Evolutionary conservation across 1,284 basidiomycete species (phyloP).

Genomic region (Sphagnurus paluster): DNA sequence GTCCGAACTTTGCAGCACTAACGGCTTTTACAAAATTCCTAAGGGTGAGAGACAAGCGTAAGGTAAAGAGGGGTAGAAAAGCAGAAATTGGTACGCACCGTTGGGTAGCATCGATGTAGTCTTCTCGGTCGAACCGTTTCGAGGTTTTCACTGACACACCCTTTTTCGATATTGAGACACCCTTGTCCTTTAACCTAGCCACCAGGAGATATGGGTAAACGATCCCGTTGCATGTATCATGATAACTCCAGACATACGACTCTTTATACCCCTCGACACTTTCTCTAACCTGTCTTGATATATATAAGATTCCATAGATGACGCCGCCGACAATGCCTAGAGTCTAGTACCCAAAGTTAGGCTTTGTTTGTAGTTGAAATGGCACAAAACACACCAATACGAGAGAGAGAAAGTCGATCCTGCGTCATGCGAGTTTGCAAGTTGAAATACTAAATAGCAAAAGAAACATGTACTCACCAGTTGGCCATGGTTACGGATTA

Average conservation of each 20-base stretch:
- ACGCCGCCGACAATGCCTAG: conserved; percentile 42
- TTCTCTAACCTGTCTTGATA: conserved; percentile 36
- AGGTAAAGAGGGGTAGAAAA: not conserved
- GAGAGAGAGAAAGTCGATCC: conserved; percentile 42
- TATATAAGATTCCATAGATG: conserved; percentile 39
- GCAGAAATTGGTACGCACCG: conserved; percentile 44
- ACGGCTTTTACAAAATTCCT: conserved; percentile 44
- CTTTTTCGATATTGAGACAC: conserved; percentile 50
- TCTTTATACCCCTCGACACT: conserved; percentile 46
- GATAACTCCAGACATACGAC: conserved; percentile 32
- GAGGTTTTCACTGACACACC: conserved; percentile 67
- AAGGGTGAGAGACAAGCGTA: not conserved
- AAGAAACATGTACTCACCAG: conserved; percentile 10
- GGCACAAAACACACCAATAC: conserved; percentile 28
- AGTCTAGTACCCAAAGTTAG: conserved; percentile 34
- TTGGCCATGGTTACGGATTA: too few species aligned
- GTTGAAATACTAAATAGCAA: not conserved
- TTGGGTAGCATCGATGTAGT: conserved; percentile 72
- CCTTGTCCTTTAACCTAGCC: conserved; percentile 53
- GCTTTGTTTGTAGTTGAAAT: not conserved
- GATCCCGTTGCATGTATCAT: not conserved
- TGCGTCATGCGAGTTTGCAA: too few species aligned
- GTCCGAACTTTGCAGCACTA: conserved; percentile 33
- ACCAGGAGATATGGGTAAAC: not conserved
- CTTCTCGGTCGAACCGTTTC: conserved; percentile 55